Evolutionary conservation across 2,329 filamentous ascomycete species (phyloP).

Genomic region (Gaeumannomyces sp.): DNA sequence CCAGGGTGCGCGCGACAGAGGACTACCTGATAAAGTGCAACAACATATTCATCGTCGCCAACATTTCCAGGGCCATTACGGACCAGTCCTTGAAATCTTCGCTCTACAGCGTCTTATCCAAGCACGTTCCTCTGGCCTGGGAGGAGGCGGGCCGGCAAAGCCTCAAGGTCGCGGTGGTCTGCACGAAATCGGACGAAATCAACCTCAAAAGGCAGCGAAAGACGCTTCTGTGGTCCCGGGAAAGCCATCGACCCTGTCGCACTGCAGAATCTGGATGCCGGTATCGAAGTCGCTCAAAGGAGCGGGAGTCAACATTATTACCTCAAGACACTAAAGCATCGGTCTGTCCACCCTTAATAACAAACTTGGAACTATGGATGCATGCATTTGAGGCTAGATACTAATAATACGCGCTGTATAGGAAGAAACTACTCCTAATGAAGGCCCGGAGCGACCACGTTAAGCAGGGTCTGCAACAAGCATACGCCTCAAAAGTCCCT

Average conservation of each 20-base stretch:
- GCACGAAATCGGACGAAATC: slow-evolving; percentile 29
- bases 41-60: slow-evolving; percentile 27
- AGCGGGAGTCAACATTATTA: slow-evolving; percentile 5
- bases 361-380: slow-evolving; percentile 8
- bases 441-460: slow-evolving; percentile 25
- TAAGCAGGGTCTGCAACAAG: slow-evolving; percentile 19
- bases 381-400: too few relatives aligned
- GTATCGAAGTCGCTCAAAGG: slow-evolving; percentile 21
- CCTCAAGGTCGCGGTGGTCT: slow-evolving; percentile 26
- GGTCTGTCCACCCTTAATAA: too few relatives aligned
- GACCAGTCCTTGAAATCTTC: slow-evolving; percentile 25
- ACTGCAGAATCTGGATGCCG: slow-evolving; percentile 21
- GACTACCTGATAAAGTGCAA: slow-evolving; percentile 26
- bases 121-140: slow-evolving; percentile 24
- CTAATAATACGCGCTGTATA: slow-evolving; percentile 10
- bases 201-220: slow-evolving; percentile 20
- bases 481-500: slow-evolving; percentile 20
- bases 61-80: slow-evolving; percentile 27
- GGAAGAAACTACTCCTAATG: slow-evolving; percentile 24
- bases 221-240: slow-evolving; percentile 21
- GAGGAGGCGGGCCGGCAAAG: slow-evolving; percentile 19
- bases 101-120: slow-evolving; percentile 22
- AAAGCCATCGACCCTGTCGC: slow-evolving; percentile 16
- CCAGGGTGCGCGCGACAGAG: slow-evolving; percentile 28
- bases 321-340: too few relatives aligned